Evolutionary conservation across 495 filamentous ascomycete genomes (phyloP), one percentile per base, ranked within the genome.

Genomic region (Penicillium psychrofluorescens): DNA sequence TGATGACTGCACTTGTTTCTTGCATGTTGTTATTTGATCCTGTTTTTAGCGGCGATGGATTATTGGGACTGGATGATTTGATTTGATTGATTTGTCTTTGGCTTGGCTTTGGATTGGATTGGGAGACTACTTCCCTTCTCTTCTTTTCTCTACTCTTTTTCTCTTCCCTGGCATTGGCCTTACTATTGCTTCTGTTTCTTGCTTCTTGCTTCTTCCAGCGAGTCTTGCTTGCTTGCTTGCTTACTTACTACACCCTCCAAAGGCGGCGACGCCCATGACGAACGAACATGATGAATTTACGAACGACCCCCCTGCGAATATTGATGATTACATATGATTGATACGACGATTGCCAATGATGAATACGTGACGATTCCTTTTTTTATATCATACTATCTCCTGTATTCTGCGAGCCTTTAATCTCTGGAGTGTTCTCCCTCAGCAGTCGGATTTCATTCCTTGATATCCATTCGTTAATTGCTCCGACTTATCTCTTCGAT

Each of bases 211-310:
- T 45, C 49, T 75, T 22, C 22, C 22, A 22, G 22, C 22, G 22
- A 22, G 22, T 6, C 22, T 4, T 22, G 3, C 50, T 44, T 56
- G 29, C 42, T 68, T 31, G 74, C 82, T 44, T 83, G 80, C 35
- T 33, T 79, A 41, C 40, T 51, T 44, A 75, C 75, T 36, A 74
- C 81, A 38, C 81, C 75, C 66, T 74, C 76, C 62, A 75, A 74
- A 68, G 82, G 78, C 48, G 68, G 80, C 42, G 79, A 83, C 65
- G 82, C 78, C 35, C 71, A 67, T 53, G 74, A 76, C 35, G 74
- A 74, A 22, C 22, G 22, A 22, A 22, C 22, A 6, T 22, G 22
- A 22, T 22, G 22, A 22, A 22, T 2, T 22, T 22, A 22, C 22
- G 22, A 22, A 22, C 22, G 22, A 22, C 11, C 78, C 77, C 15